Evolutionary conservation across 148 eudicot species (phyloP).

Genomic region (Talinum fruticosum): DNA sequence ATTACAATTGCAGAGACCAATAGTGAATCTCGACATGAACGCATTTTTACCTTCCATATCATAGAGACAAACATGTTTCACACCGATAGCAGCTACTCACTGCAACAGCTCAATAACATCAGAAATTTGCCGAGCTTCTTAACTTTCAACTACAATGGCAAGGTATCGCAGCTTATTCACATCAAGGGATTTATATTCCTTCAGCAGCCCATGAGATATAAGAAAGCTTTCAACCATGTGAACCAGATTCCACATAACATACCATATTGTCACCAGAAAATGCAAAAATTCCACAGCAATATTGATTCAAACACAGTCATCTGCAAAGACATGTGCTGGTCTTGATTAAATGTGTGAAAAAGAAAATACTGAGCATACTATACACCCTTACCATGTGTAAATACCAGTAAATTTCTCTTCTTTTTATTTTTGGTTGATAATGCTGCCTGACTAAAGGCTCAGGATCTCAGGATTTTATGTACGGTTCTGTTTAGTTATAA

Average conservation of each 20-base stretch:
- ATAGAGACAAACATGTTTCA: constrained; percentile 73
- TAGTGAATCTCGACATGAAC: neutral
- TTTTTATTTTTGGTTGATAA: neutral
- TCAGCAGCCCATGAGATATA: constrained; percentile 43
- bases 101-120: constrained; percentile 63
- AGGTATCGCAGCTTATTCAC: constrained; percentile 58
- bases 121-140: constrained; percentile 61
- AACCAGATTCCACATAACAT: constrained; percentile 27
- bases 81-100: constrained; percentile 65
- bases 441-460: too few relatives aligned
- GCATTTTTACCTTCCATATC: constrained; percentile 67
- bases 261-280: constrained; percentile 50
- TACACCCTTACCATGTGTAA: neutral
- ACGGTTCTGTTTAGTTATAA: too few relatives aligned
- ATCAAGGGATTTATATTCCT: constrained; percentile 49
- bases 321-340: constrained; percentile 41
- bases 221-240: constrained; percentile 54
- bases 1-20: constrained; percentile 4
- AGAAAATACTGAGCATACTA: neutral
- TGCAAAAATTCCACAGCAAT: constrained; percentile 61
- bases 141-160: constrained; percentile 79
- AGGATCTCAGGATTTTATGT: too few relatives aligned
- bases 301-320: constrained; percentile 33
- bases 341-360: constrained; percentile 5
- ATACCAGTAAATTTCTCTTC: too few relatives aligned